These are phyloP conservation scores for Pestalotiopsis sp. DNA, from an alignment of 2,329 filamentous ascomycete genomes.

Conservation along the genomic window DNA sequence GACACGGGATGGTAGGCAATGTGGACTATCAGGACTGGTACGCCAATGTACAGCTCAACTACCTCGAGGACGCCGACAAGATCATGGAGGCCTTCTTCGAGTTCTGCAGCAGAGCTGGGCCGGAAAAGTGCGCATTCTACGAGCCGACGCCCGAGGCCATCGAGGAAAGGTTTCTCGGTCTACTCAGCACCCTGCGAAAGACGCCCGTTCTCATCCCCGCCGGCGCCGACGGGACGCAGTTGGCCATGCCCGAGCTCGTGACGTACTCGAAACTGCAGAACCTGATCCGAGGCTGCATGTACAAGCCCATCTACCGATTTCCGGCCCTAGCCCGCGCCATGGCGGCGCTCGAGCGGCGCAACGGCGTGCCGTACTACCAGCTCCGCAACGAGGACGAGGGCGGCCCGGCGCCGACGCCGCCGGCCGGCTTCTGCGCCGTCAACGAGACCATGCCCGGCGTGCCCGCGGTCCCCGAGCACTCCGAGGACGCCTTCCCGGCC, in stretches of 20 bases:
- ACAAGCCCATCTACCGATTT: constrained; percentile 47
- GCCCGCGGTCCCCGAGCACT: constrained; percentile 35
- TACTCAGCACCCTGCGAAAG: constrained; percentile 44
- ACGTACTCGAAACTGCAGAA: constrained; percentile 51
- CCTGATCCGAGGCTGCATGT: constrained; percentile 45
- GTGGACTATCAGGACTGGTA: constrained; percentile 60
- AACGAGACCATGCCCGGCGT: constrained; percentile 33
- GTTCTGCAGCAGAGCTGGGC: constrained; percentile 56
- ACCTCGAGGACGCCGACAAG: constrained; percentile 14
- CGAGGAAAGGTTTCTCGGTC: constrained; percentile 37
- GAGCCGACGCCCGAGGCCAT: constrained; percentile 39
- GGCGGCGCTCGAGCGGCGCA: constrained; percentile 43
- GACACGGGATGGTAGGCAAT: constrained; percentile 36
- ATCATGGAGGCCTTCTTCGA: constrained; percentile 53
- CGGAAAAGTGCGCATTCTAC: constrained; percentile 48
- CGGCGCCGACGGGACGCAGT: constrained; percentile 28
- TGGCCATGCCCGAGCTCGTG: constrained; percentile 48
- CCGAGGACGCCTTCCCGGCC: constrained; percentile 44
- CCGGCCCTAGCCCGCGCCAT: constrained; percentile 44
- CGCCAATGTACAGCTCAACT: constrained; percentile 41
- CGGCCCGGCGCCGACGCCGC: neutral
- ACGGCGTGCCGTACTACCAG: constrained; percentile 48
- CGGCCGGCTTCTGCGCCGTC: constrained; percentile 30
- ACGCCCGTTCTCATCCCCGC: constrained; percentile 46
- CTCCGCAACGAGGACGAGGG: constrained; percentile 17